Percentiles rank a stretch among this genome's conserved stretches.
These are phyloP conservation scores for Nicotiana tomentosiformis DNA, from an alignment of 257 asterid species.

Conservation along the genomic window DNA sequence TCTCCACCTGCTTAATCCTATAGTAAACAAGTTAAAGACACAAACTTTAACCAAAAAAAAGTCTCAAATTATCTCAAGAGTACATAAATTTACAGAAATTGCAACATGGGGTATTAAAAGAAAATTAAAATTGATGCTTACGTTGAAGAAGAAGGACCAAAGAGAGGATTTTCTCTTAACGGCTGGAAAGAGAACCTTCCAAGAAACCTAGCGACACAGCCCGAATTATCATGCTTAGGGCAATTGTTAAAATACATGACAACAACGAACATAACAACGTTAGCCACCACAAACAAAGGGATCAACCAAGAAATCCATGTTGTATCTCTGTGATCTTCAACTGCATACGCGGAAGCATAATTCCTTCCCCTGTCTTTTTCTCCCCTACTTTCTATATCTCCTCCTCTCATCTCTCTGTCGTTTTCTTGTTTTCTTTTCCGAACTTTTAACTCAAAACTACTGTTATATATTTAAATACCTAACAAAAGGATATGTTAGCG, in stretches of 20 bases:
- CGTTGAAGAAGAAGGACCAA: constrained; percentile 92
- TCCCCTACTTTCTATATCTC: constrained; percentile 52
- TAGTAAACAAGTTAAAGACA: background rate
- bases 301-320: constrained; percentile 79
- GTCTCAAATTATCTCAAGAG: background rate
- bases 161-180: constrained; percentile 61
- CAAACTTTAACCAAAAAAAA: background rate
- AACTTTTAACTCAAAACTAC: background rate
- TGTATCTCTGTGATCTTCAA: constrained; percentile 32
- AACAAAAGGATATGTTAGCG: constrained; percentile 14
- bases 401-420: constrained; percentile 30
- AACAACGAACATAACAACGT: constrained; percentile 51
- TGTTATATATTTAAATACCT: too few species aligned
- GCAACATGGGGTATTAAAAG: background rate
- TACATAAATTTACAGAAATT: constrained; percentile 1
- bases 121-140: constrained; percentile 22
- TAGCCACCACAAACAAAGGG: constrained; percentile 59
- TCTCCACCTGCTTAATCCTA: background rate
- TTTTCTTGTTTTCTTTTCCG: background rate
- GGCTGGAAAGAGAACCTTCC: constrained; percentile 88
- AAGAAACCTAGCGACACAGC: constrained; percentile 60
- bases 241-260: constrained; percentile 76
- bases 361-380: constrained; percentile 23
- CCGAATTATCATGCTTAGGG: constrained; percentile 31
- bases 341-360: constrained; percentile 16